Evolutionary conservation across 768 basidiomycete genomes (phyloP), one percentile per base, ranked within the genome.

Genomic region (button mushroom (Agaricus bisporus)): DNA sequence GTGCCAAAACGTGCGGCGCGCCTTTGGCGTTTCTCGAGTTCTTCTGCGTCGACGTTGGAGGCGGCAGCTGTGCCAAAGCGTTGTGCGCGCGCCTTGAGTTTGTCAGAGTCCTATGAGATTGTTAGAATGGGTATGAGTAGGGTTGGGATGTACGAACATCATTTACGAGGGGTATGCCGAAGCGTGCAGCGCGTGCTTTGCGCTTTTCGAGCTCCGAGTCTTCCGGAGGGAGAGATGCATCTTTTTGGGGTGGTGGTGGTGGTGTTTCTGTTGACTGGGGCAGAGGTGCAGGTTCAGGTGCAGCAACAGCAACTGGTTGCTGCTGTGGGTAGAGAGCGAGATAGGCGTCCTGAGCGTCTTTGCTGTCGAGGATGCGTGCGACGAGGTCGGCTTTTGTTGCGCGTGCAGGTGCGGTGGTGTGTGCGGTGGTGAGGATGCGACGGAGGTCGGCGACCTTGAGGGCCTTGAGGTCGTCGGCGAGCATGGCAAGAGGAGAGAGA

Each of bases 381-480:
- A 88, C 77, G 63, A 90, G 82, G 59, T 87, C 87, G 0, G 69
- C 62, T 66, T 88, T 90, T 63, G 78, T 86, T 5, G 79, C 74
- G 63, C 82, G 83, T 60, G 77, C 68, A 0, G 81, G 76, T 32
- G 73, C 64, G 4, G 77, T 44, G 51, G 80, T 69, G 35, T 63
- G 55, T 18, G 84, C 86, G 43, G 72, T 73, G 49, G 71, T 41
- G 63, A 88, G 80, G 56, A 88, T 78, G 53, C 79, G 74, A 61
- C 71, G 81, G 66, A 88, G 81, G 59, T 88, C 86, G 35, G 77
- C 75, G 63, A 87, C 86, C 66, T 85, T 87, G 72, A 88, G 81
- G 0, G 81, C 68, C 66, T 82, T 83, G 55, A 72, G 70, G 62
- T 73, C 70, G 25, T 32, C 32, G 32, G 32, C 8, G 32, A 32